Base-by-base conservation (phyloP, 2,329 filamentous ascomycete genomes). In the Pseudocercospora cruenta region DNA sequence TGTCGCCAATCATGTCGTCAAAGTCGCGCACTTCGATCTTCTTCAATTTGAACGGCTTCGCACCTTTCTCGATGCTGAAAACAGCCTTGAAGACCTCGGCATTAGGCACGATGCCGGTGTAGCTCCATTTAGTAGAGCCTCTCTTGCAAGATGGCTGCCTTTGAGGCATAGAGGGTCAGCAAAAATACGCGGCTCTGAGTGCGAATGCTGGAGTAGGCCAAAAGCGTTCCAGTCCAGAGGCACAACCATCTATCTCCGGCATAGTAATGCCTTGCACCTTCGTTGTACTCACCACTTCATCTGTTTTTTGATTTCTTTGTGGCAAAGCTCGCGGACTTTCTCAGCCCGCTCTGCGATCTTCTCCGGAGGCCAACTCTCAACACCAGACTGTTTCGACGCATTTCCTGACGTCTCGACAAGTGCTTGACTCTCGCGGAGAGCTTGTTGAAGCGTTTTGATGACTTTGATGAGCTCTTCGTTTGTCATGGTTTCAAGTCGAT, bases 101-200 rank as follows among this genome's bases (percentile, higher is more conserved):
- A 36, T 51, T 21, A 24, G 54, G 62, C 10, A 59, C 55, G 22
- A 49, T 64, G 9, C 36, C 55, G 45, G 58, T 22, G 45, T 51
- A 64, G 26, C 54, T 59, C 62, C 62, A 64, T 24, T 39, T 49
- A 26, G 54, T 51, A 12, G 16, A 24, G 22, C 62, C 54, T 14
- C 12, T 58, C 55, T 59, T 64, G 54, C 62, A 64, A 24, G 62
- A 59, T 4, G 62, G 62, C 26, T 64, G 62, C 43, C 28, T 31
- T 8, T 31, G 8, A 31, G 28, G 28, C 28, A 31, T 9, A 31
- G 28, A 31, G 28, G 5, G 28, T 31, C 28, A 31, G 28, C 28
- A 31, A 31, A 7, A 31, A 31, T 7, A 31, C 28, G 28, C 28
- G 28, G 28, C 6, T 31, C 28, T 31, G 28, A 7, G 7, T 31